A percentile compares a stretch with the other conserved stretches of the same genome.
phyloP scores from a whole-genome alignment of 2,329 filamentous ascomycete species.

The Juglanconis oblonga region DNA sequence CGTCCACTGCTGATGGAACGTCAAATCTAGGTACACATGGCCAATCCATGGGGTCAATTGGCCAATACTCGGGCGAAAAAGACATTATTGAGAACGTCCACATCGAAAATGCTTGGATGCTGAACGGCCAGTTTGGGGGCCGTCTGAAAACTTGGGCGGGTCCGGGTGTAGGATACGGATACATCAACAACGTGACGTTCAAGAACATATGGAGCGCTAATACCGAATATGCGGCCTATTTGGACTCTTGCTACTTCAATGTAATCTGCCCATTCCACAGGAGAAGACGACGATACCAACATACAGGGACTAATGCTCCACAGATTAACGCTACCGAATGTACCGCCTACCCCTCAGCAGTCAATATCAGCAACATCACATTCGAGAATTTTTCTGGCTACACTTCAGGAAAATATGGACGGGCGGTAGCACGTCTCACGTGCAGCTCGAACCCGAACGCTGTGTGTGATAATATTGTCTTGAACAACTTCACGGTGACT shows the following conservation, averaged over 20 bases:
- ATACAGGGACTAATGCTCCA: neutral
- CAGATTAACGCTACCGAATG: constrained; percentile 45
- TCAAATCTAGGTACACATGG: constrained; percentile 40
- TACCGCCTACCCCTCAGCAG: constrained; percentile 49
- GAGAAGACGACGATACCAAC: neutral
- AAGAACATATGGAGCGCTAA: constrained; percentile 57
- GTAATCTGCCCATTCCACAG: constrained; percentile 27
- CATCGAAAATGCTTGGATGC: constrained; percentile 57
- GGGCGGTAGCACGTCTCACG: constrained; percentile 51
- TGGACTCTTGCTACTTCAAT: constrained; percentile 64
- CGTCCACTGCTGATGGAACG: neutral
- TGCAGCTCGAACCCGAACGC: constrained; percentile 52
- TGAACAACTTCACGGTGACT: constrained; percentile 53
- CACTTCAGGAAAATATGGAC: constrained; percentile 53
- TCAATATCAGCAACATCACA: constrained; percentile 56
- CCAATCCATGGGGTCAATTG: constrained; percentile 56
- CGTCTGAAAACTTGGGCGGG: constrained; percentile 63
- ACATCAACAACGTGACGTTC: constrained; percentile 61
- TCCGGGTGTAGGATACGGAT: constrained; percentile 54
- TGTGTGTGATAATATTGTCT: constrained; percentile 52
- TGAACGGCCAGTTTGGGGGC: constrained; percentile 51
- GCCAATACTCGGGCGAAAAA: constrained; percentile 52
- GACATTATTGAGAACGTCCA: constrained; percentile 55
- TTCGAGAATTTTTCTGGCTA: constrained; percentile 59
- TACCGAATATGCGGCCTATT: constrained; percentile 54